Evolutionary conservation across 1,284 basidiomycete genomes (phyloP).

Genomic region (Cutaneotrichosporon sp.): DNA sequence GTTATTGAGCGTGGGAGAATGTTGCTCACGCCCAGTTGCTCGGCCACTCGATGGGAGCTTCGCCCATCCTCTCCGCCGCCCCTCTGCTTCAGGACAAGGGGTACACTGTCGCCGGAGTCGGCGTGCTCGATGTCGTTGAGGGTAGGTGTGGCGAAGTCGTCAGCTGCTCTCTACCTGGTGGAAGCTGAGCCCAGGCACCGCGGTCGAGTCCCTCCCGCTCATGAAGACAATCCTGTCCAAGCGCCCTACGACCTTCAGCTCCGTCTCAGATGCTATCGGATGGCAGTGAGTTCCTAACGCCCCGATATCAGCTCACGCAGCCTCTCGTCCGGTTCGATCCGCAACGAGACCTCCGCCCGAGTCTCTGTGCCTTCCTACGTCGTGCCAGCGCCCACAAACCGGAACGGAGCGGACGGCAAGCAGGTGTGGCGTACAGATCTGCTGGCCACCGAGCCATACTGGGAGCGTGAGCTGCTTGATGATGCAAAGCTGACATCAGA

Average conservation of each 20-base stretch:
- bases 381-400: constrained; percentile 51
- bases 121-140: constrained; percentile 93
- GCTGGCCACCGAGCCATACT: constrained; percentile 77
- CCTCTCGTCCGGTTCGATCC: constrained; percentile 68
- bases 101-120: constrained; percentile 73
- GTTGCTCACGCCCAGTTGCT: constrained; percentile 58
- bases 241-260: constrained; percentile 77
- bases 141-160: constrained; percentile 51
- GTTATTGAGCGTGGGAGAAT: constrained; percentile 34
- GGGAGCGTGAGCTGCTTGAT: constrained; percentile 56
- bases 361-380: constrained; percentile 77
- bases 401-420: constrained; percentile 19
- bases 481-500: constrained; percentile 57
- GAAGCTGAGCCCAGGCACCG: constrained; percentile 62
- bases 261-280: constrained; percentile 75
- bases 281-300: constrained; percentile 82
- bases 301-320: constrained; percentile 50
- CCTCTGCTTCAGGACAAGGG: constrained; percentile 61
- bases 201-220: constrained; percentile 80
- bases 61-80: constrained; percentile 70
- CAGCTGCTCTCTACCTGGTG: neutral
- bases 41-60: constrained; percentile 88
- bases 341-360: constrained; percentile 71
- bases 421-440: constrained; percentile 78
- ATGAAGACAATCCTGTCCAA: constrained; percentile 86